A percentile compares a stretch with the other conserved stretches of the same genome.
These are phyloP conservation scores for Aspergillus pseudoterreus DNA, from an alignment of 2,329 filamentous ascomycete species.

Conservation along the genomic window DNA sequence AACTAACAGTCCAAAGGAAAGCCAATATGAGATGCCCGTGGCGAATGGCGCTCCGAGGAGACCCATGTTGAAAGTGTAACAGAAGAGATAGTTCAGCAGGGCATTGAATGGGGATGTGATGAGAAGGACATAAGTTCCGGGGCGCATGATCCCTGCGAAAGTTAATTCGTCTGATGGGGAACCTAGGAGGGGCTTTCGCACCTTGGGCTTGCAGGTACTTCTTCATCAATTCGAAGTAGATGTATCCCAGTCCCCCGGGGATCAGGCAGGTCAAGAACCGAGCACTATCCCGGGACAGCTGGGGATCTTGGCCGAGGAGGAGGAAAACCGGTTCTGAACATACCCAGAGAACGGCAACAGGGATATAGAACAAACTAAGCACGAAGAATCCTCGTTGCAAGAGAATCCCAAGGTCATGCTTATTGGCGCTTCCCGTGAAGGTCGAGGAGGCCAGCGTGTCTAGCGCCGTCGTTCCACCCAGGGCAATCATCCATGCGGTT, in stretches of 20 bases:
- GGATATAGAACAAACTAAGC: slow-evolving; percentile 66
- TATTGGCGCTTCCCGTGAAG: slow-evolving; percentile 77
- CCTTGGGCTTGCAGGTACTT: slow-evolving; percentile 58
- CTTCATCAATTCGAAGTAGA: slow-evolving; percentile 79
- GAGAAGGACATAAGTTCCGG: slow-evolving; percentile 60
- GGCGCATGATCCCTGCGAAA: slow-evolving; percentile 56
- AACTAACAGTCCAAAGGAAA: slow-evolving; percentile 72
- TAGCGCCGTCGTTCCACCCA: slow-evolving; percentile 80
- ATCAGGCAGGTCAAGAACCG: slow-evolving; percentile 70
- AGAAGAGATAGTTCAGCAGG: slow-evolving; percentile 62
- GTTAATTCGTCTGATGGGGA: not conserved
- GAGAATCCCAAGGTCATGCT: slow-evolving; percentile 72
- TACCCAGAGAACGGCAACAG: slow-evolving; percentile 70
- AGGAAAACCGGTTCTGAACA: slow-evolving; percentile 72
- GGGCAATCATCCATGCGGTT: slow-evolving; percentile 79
- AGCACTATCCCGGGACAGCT: slow-evolving; percentile 69
- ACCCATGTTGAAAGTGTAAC: slow-evolving; percentile 67
- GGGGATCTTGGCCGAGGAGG: slow-evolving; percentile 71
- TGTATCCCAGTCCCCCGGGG: slow-evolving; percentile 78
- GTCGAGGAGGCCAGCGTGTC: slow-evolving; percentile 80
- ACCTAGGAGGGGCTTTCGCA: slow-evolving; percentile 20
- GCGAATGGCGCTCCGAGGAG: slow-evolving; percentile 77
- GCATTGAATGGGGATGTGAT: slow-evolving; percentile 60
- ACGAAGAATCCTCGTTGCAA: slow-evolving; percentile 74
- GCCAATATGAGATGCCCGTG: slow-evolving; percentile 82